phyloP scores from a whole-genome alignment of 1,284 basidiomycete species.

The Phlebopus sp. region DNA sequence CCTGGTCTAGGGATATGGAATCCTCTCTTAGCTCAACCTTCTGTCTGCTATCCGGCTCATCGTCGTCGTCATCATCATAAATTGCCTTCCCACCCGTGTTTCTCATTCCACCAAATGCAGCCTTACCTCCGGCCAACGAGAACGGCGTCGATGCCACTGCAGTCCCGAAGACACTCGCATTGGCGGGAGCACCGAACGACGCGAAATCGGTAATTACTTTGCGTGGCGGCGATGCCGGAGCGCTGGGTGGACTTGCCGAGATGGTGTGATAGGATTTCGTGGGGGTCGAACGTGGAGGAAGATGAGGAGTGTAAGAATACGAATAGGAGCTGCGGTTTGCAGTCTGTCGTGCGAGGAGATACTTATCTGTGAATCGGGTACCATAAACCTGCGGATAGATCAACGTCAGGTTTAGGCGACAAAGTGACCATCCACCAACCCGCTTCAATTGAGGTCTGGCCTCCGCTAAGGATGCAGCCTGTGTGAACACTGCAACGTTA shows the following conservation, averaged over 20 bases:
- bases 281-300: slow-evolving; percentile 45
- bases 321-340: slow-evolving; percentile 47
- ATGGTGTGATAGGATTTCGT: slow-evolving; percentile 34
- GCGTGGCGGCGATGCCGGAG: slow-evolving; percentile 64
- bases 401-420: neutral
- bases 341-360: slow-evolving; percentile 72
- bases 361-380: slow-evolving; percentile 92
- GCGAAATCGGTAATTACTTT: slow-evolving; percentile 89
- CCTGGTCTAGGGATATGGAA: slow-evolving; percentile 86
- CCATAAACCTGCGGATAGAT: slow-evolving; percentile 67
- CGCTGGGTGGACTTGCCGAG: slow-evolving; percentile 37
- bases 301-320: slow-evolving; percentile 41
- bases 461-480: slow-evolving; percentile 69
- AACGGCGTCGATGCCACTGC: slow-evolving; percentile 76
- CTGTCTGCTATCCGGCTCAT: slow-evolving; percentile 63
- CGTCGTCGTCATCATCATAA: slow-evolving; percentile 65
- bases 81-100: slow-evolving; percentile 36
- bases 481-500: slow-evolving; percentile 87
- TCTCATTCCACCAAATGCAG: slow-evolving; percentile 74
- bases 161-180: slow-evolving; percentile 75
- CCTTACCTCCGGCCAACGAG: slow-evolving; percentile 75
- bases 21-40: slow-evolving; percentile 73
- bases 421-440: slow-evolving; percentile 45
- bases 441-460: slow-evolving; percentile 81
- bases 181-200: slow-evolving; percentile 78